Base-by-base conservation (phyloP, 768 basidiomycete species). In the Amanita polypyramis region DNA sequence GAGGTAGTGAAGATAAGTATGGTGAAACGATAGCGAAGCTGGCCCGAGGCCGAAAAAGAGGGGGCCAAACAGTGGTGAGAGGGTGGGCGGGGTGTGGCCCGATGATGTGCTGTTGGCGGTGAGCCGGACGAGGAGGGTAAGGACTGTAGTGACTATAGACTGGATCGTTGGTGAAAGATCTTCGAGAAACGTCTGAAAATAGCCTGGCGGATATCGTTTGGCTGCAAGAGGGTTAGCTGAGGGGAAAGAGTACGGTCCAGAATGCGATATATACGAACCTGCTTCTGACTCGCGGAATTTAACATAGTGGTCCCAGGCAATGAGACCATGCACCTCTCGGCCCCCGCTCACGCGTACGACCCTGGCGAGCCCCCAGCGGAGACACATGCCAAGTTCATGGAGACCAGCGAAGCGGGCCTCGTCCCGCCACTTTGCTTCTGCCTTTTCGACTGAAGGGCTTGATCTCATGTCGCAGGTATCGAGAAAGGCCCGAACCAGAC, bases 291-390 rank as follows among this genome's bases (percentile, higher is more conserved):
- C 79, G 49, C 87, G 75, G 75, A 92, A 98, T 36, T 80, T 73
- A 33, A 77, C 62, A 62, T 98, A 99, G 29, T 74, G 72, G 4
- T 93, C 88, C 83, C 88, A 92, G 53, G 82, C 76, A 35, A 98
- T 60, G 23, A 97, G 66, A 4, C 96, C 96, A 11, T 89, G 76
- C n/a, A 83, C 76, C 38, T 85, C 82, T 52, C 79, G 71, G 1
- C 82, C 83, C 27, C 74, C 76, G 14, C 79, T 73, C 3, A 85
- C 74, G 40, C 90, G 65, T 30, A 89, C 75, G 39, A 90, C 77
- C 20, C 93, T 70, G 2, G 82, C 85, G 4, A 98, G 74, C 27
- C 83, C 90, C 96, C 96, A 99, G 19, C 94, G 81, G 27, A 98
- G 70, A 56, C 85, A 79, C 83, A 94, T 93, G 4, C 85, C 92